Evolutionary conservation across 2,329 filamentous ascomycete species (phyloP).

Genomic region (Aspergillus japonicus): DNA sequence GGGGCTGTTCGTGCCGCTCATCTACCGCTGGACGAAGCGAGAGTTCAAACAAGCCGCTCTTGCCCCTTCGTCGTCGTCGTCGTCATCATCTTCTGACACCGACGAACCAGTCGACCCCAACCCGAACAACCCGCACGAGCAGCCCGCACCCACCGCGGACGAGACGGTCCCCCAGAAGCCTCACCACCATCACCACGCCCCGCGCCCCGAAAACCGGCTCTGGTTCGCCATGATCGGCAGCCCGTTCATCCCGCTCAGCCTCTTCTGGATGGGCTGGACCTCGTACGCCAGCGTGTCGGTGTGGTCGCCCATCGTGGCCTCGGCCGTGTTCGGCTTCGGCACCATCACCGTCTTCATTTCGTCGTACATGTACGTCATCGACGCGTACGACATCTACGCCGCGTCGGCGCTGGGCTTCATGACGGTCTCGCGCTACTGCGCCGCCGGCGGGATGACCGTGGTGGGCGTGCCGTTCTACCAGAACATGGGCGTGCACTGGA

Average conservation of each 20-base stretch:
- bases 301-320: slow-evolving; percentile 54
- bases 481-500: slow-evolving; percentile 45
- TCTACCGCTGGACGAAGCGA: slow-evolving; percentile 48
- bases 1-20: slow-evolving; percentile 43
- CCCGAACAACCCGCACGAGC: background rate
- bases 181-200: slow-evolving; percentile 10
- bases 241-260: slow-evolving; percentile 50
- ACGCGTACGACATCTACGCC: slow-evolving; percentile 55
- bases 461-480: slow-evolving; percentile 41
- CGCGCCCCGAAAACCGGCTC: slow-evolving; percentile 54
- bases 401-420: slow-evolving; percentile 50
- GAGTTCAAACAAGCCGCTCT: slow-evolving; percentile 43
- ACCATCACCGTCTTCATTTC: slow-evolving; percentile 52
- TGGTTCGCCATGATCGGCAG: slow-evolving; percentile 56
- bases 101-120: background rate
- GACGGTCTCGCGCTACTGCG: slow-evolving; percentile 44
- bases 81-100: background rate
- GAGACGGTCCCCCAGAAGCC: background rate
- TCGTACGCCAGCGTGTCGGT: slow-evolving; percentile 43
- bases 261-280: slow-evolving; percentile 64
- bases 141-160: background rate
- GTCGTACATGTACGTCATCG: slow-evolving; percentile 59
- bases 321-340: slow-evolving; percentile 54
- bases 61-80: background rate
- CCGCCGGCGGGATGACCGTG: slow-evolving; percentile 40